Percentiles rank a stretch among this genome's conserved stretches.
Evolutionary conservation across 257 asterid genomes (phyloP).

Genomic region (Rehmannia glutinosa): DNA sequence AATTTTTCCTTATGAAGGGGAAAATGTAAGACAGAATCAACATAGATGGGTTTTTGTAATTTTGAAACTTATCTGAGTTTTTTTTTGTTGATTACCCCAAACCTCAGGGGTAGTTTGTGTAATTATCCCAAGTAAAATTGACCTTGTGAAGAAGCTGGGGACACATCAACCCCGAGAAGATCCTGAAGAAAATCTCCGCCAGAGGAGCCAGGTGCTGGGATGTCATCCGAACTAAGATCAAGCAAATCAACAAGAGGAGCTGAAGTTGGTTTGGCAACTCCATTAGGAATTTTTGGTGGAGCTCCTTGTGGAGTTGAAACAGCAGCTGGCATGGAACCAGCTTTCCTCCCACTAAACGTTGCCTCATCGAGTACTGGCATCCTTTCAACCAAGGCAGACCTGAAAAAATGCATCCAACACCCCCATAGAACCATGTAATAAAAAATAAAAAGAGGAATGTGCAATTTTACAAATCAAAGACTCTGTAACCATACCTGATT

Average conservation of each 20-base stretch:
- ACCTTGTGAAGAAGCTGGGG: conserved; percentile 62
- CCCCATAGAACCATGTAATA: conserved; percentile 9
- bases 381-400: conserved; percentile 85
- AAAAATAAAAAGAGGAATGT: conserved; percentile 2
- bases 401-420: conserved; percentile 31
- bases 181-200: conserved; percentile 79
- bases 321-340: conserved; percentile 62
- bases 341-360: conserved; percentile 65
- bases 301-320: conserved; percentile 70
- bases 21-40: too few relatives aligned
- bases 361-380: conserved; percentile 94
- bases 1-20: too few relatives aligned
- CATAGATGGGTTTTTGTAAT: too few relatives aligned
- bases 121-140: too few relatives aligned
- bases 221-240: conserved; percentile 73
- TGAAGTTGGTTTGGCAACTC: conserved; percentile 50
- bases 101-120: too few relatives aligned
- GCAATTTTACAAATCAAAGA: background rate
- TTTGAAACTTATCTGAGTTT: too few relatives aligned
- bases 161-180: conserved; percentile 72
- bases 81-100: too few relatives aligned
- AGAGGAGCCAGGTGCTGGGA: conserved; percentile 51
- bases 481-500: conserved; percentile 48
- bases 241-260: conserved; percentile 81
- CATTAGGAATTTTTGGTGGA: conserved; percentile 69